Evolutionary conservation across 108 stramenopile species (phyloP).

Genomic region (Conticribra weissflogii): DNA sequence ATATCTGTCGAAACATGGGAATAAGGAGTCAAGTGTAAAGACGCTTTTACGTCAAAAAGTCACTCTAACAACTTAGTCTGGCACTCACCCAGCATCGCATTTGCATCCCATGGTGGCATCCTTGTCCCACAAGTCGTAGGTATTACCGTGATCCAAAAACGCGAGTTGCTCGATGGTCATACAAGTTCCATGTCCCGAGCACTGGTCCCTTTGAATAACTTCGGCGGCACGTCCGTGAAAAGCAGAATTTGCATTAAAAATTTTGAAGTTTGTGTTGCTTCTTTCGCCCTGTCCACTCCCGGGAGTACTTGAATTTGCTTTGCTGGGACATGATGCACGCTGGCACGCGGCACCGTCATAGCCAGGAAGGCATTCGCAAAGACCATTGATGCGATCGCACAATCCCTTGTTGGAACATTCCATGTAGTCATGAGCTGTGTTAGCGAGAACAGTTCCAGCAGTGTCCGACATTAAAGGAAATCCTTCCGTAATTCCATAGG

Average conservation of each 20-base stretch:
- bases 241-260: constrained; percentile 43
- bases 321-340: constrained; percentile 73
- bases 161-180: constrained; percentile 68
- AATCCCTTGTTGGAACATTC: constrained; percentile 87
- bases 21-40: not conserved
- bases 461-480: constrained; percentile 65
- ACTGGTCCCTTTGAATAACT: constrained; percentile 35
- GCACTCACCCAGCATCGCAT: constrained; percentile 70
- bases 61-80: too few species aligned
- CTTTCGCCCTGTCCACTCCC: constrained; percentile 22
- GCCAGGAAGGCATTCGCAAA: constrained; percentile 82
- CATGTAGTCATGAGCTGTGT: constrained; percentile 72
- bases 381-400: constrained; percentile 73
- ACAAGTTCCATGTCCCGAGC: constrained; percentile 77
- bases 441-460: constrained; percentile 36
- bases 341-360: constrained; percentile 87
- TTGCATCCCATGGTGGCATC: constrained; percentile 69
- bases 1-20: constrained; percentile 27
- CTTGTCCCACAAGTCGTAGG: constrained; percentile 76
- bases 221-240: constrained; percentile 40
- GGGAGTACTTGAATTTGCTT: constrained; percentile 44
- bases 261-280: constrained; percentile 40
- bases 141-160: constrained; percentile 61
- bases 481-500: constrained; percentile 70
- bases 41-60: too few species aligned